Conservation (phyloP, 2,329 filamentous ascomycete species). For the Pseudopithomyces chartarum region DNA sequence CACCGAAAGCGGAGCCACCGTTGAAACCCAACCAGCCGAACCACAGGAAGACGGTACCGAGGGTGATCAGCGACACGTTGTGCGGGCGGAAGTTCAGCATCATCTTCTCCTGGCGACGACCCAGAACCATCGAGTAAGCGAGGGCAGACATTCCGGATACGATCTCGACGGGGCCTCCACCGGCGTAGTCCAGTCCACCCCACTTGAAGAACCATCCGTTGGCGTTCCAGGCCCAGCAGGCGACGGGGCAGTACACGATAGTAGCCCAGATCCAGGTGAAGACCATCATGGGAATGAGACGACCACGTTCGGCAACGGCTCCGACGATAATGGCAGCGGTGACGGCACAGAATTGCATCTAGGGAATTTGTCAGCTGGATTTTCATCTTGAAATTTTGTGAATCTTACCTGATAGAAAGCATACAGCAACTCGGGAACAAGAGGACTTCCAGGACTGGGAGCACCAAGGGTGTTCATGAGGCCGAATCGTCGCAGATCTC, state of each 20-base stretch:
- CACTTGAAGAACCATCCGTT: conserved; percentile 93
- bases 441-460: conserved; percentile 85
- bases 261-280: conserved; percentile 98
- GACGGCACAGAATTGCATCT: conserved; percentile 98
- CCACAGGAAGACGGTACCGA: conserved; percentile 95
- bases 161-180: conserved; percentile 96
- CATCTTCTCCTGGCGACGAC: conserved; percentile 97
- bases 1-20: conserved; percentile 91
- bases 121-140: conserved; percentile 94
- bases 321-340: conserved; percentile 91
- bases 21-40: conserved; percentile 99
- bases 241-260: conserved; percentile 93
- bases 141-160: conserved; percentile 90
- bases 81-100: conserved; percentile 99
- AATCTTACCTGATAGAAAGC: conserved; percentile 82
- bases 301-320: conserved; percentile 90
- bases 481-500: conserved; percentile 86
- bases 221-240: conserved; percentile 95
- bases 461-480: conserved; percentile 80
- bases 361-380: conserved; percentile 12
- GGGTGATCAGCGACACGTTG: conserved; percentile 96
- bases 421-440: conserved; percentile 88
- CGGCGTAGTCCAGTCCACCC: conserved; percentile 94
- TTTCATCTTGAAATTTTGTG: not conserved
- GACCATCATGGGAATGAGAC: conserved; percentile 90